phyloP scores from a whole-genome alignment of 768 basidiomycete genomes.

The Hygrophorus russula region DNA sequence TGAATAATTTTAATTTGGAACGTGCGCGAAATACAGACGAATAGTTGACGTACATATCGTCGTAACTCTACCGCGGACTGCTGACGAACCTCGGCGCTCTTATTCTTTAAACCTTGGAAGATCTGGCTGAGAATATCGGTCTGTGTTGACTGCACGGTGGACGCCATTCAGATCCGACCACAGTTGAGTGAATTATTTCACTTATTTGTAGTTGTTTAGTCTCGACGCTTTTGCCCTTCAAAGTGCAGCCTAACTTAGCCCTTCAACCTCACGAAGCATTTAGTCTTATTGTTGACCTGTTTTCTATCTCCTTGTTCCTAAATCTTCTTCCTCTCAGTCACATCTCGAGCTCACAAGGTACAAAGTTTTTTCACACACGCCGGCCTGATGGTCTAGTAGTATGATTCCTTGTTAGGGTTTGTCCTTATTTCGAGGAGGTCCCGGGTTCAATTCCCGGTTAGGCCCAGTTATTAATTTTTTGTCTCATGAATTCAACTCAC shows the following conservation, averaged over 20 bases:
- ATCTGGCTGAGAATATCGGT: slow-evolving; percentile 54
- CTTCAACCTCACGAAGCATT: too few relatives aligned
- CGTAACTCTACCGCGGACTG: slow-evolving; percentile 64
- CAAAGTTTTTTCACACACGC: too few relatives aligned
- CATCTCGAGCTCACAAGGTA: too few relatives aligned
- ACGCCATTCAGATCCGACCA: slow-evolving; percentile 36
- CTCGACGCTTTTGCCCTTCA: too few relatives aligned
- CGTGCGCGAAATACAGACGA: slow-evolving; percentile 2
- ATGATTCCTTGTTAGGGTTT: too few relatives aligned
- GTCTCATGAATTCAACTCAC: too few relatives aligned
- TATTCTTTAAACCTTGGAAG: slow-evolving; percentile 55
- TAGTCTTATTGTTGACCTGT: too few relatives aligned
- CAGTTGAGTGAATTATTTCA: too few relatives aligned
- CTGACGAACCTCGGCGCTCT: slow-evolving; percentile 49
- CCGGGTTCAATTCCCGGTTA: slow-evolving; percentile 77
- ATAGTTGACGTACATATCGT: slow-evolving; percentile 63
- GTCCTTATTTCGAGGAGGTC: slow-evolving; percentile 56
- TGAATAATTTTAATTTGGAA: slow-evolving; percentile 19
- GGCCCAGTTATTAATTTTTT: neutral
- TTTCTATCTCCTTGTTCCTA: too few relatives aligned
- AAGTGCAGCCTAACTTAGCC: too few relatives aligned
- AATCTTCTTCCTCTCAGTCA: too few relatives aligned
- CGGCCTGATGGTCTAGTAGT: too few relatives aligned
- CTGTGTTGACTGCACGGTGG: slow-evolving; percentile 43
- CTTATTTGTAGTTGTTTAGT: neutral